Evolutionary conservation across 257 asterid species (phyloP).

Genomic region (Cinchona pubescens): DNA sequence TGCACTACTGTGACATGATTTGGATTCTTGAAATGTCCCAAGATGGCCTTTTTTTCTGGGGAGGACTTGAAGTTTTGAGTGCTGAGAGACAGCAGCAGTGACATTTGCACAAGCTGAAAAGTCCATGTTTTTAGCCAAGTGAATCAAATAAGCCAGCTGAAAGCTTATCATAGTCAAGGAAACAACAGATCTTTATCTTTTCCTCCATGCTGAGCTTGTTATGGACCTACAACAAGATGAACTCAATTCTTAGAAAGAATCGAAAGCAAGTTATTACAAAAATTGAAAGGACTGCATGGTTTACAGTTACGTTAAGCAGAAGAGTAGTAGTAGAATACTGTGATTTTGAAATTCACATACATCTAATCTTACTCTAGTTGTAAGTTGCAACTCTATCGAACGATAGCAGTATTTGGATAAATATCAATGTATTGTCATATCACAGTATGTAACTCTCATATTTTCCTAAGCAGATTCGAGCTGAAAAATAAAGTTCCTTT

Average conservation of each 20-base stretch:
- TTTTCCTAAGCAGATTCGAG: too few species aligned
- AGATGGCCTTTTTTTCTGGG: constrained; percentile 8
- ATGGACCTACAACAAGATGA: constrained; percentile 37
- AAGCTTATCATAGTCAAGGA: constrained; percentile 42
- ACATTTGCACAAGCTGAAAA: constrained; percentile 40
- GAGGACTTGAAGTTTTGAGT: constrained; percentile 22
- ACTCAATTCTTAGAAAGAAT: not conserved
- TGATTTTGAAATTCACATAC: too few species aligned
- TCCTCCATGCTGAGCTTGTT: constrained; percentile 39
- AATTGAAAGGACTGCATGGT: not conserved
- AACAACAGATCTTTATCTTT: constrained; percentile 41
- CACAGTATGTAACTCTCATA: too few species aligned
- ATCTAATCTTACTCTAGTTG: too few species aligned
- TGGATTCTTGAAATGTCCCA: not conserved
- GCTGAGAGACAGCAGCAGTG: constrained; percentile 22
- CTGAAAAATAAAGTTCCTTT: not conserved
- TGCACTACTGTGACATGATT: not conserved
- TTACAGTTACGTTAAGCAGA: too few species aligned
- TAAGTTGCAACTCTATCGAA: too few species aligned
- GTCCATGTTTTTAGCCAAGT: constrained; percentile 27
- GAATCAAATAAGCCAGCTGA: constrained; percentile 26
- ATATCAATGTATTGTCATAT: too few species aligned
- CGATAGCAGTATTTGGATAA: too few species aligned
- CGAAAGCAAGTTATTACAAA: not conserved
- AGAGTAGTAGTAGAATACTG: too few species aligned